phyloP scores from a whole-genome alignment of 2,329 filamentous ascomycete species.

The Neodidymelliopsis sp. region DNA sequence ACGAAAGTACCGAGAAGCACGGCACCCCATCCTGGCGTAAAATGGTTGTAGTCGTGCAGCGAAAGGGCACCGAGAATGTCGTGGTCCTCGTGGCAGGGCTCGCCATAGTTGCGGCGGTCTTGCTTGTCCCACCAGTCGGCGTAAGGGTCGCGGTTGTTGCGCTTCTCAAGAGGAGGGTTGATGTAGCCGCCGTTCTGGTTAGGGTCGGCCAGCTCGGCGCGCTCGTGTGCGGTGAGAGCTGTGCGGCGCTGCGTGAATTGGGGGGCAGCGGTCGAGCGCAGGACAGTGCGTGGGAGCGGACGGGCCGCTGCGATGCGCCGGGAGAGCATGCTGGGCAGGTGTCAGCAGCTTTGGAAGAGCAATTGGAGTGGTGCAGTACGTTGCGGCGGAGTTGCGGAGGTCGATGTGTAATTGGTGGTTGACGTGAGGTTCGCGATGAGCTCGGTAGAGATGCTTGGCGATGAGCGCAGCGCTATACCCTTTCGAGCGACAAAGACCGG shows the following conservation, averaged over 20 bases:
- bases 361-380: constrained; percentile 33
- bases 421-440: constrained; percentile 43
- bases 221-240: constrained; percentile 42
- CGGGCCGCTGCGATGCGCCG: constrained; percentile 52
- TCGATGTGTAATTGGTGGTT: constrained; percentile 22
- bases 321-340: constrained; percentile 50
- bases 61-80: constrained; percentile 91
- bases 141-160: constrained; percentile 91
- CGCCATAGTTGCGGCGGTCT: constrained; percentile 95
- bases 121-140: constrained; percentile 97
- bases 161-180: constrained; percentile 81
- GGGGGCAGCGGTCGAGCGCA: constrained; percentile 41
- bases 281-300: constrained; percentile 49
- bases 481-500: background rate
- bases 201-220: constrained; percentile 61
- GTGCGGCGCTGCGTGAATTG: constrained; percentile 50
- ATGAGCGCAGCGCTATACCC: constrained; percentile 28
- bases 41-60: constrained; percentile 87
- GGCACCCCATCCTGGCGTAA: constrained; percentile 73
- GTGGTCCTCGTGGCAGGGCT: constrained; percentile 95
- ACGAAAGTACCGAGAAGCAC: constrained; percentile 62
- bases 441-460: constrained; percentile 16
- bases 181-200: constrained; percentile 84
- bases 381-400: constrained; percentile 37
- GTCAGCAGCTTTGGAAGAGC: constrained; percentile 51